Percentiles rank a stretch among this genome's conserved stretches.
Evolutionary conservation across 495 filamentous ascomycete genomes (phyloP).

Genomic region (Aspergillus steynii): DNA sequence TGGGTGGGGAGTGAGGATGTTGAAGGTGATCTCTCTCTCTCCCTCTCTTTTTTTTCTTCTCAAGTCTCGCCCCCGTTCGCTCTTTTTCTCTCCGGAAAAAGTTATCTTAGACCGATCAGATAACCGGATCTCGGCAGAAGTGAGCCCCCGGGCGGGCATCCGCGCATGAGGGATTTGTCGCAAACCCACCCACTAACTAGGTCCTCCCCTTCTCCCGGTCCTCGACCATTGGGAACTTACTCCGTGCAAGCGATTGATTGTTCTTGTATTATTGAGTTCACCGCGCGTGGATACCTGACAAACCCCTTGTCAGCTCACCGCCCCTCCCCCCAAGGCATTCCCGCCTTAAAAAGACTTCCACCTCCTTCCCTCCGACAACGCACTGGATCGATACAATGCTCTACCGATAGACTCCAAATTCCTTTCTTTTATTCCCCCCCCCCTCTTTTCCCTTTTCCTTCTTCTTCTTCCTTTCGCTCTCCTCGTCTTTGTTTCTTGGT

Average conservation of each 20-base stretch:
- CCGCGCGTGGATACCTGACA: slow-evolving; percentile 21
- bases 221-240: slow-evolving; percentile 15
- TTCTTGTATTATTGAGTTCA: slow-evolving; percentile 15
- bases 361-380: neutral
- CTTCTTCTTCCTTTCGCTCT: slow-evolving; percentile 21
- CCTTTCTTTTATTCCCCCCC: slow-evolving; percentile 2
- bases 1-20: slow-evolving; percentile 4
- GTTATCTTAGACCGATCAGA: slow-evolving; percentile 42
- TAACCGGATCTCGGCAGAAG: slow-evolving; percentile 41
- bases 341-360: slow-evolving; percentile 13
- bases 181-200: slow-evolving; percentile 17
- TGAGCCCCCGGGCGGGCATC: slow-evolving; percentile 17
- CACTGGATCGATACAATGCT: slow-evolving; percentile 21
- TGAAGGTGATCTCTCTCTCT: neutral
- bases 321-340: slow-evolving; percentile 19
- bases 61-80: slow-evolving; percentile 3
- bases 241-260: slow-evolving; percentile 18
- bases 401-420: slow-evolving; percentile 17
- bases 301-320: slow-evolving; percentile 40
- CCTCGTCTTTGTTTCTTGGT: slow-evolving; percentile 1
- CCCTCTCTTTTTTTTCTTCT: slow-evolving; percentile 13
- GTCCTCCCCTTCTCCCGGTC: slow-evolving; percentile 12
- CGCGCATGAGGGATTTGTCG: slow-evolving; percentile 15
- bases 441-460: slow-evolving; percentile 9
- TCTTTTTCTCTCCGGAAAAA: slow-evolving; percentile 30